These are phyloP conservation scores for Mycena indigotica DNA, from an alignment of 768 basidiomycete species.

Conservation along the genomic window DNA sequence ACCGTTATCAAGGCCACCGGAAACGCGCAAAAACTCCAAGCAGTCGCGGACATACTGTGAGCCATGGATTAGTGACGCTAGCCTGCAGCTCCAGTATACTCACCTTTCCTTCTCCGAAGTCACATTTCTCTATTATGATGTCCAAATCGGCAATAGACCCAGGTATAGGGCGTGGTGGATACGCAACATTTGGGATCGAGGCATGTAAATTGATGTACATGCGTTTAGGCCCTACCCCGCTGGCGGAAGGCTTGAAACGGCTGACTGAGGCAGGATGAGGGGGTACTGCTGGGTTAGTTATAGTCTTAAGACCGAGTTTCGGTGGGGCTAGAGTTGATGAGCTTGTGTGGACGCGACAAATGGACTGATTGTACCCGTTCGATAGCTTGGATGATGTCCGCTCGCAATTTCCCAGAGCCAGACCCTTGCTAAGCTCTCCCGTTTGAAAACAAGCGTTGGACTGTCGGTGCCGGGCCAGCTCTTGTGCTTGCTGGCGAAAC, in stretches of 20 bases:
- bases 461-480: slow-evolving; percentile 65
- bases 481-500: slow-evolving; percentile 62
- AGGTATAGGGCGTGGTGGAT: slow-evolving; percentile 83
- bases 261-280: slow-evolving; percentile 42
- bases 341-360: not conserved
- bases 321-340: slow-evolving; percentile 61
- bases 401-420: slow-evolving; percentile 96
- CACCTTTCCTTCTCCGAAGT: slow-evolving; percentile 81
- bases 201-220: slow-evolving; percentile 75
- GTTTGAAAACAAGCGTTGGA: slow-evolving; percentile 72
- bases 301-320: slow-evolving; percentile 55
- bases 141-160: slow-evolving; percentile 90
- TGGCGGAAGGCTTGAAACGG: slow-evolving; percentile 58
- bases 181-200: slow-evolving; percentile 65
- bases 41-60: slow-evolving; percentile 92
- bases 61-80: slow-evolving; percentile 15
- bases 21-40: slow-evolving; percentile 87
- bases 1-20: slow-evolving; percentile 84
- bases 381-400: slow-evolving; percentile 89
- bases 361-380: slow-evolving; percentile 59
- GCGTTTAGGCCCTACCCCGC: slow-evolving; percentile 77
- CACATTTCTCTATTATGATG: slow-evolving; percentile 85
- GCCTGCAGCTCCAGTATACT: slow-evolving; percentile 16
- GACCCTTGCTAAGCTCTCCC: slow-evolving; percentile 82
- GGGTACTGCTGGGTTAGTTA: slow-evolving; percentile 77